Conservation (phyloP, 805 yeast genomes). For the Naumovozyma baii region DNA sequence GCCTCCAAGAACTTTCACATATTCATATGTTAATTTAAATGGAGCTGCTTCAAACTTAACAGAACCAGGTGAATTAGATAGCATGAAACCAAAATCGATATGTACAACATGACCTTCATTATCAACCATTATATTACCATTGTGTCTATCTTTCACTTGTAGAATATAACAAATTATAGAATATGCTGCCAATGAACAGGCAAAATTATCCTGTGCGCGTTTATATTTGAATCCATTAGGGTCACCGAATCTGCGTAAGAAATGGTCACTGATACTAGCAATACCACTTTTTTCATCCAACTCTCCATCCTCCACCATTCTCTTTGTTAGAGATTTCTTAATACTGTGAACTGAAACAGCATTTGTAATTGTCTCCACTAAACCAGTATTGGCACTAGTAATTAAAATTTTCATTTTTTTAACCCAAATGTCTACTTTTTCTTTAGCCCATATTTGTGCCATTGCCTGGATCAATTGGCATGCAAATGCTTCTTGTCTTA, state of each 20-base stretch:
- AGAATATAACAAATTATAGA: constrained; percentile 81
- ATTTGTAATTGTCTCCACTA: constrained; percentile 92
- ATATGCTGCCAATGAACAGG: constrained; percentile 80
- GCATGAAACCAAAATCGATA: constrained; percentile 88
- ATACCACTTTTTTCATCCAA: constrained; percentile 54
- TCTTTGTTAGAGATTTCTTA: constrained; percentile 79
- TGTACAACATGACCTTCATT: constrained; percentile 91
- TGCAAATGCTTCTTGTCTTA: constrained; percentile 96
- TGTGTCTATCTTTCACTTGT: constrained; percentile 93
- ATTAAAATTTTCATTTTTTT: constrained; percentile 86
- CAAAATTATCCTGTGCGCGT: constrained; percentile 77
- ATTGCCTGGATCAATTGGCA: constrained; percentile 86
- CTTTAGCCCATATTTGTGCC: constrained; percentile 71
- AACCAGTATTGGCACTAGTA: constrained; percentile 82
- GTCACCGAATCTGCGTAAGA: constrained; percentile 63
- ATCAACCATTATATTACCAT: constrained; percentile 95
- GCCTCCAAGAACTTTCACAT: constrained; percentile 83
- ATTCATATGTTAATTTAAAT: constrained; percentile 83
- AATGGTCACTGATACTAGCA: constrained; percentile 71
- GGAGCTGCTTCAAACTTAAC: constrained; percentile 98
- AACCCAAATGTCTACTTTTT: constrained; percentile 74
- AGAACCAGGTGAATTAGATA: constrained; percentile 93
- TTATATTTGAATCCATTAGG: constrained; percentile 44
- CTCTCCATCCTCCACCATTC: constrained; percentile 55
- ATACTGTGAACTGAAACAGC: constrained; percentile 91